phyloP scores from a whole-genome alignment of 257 asterid genomes.

The Jacaranda copaia region DNA sequence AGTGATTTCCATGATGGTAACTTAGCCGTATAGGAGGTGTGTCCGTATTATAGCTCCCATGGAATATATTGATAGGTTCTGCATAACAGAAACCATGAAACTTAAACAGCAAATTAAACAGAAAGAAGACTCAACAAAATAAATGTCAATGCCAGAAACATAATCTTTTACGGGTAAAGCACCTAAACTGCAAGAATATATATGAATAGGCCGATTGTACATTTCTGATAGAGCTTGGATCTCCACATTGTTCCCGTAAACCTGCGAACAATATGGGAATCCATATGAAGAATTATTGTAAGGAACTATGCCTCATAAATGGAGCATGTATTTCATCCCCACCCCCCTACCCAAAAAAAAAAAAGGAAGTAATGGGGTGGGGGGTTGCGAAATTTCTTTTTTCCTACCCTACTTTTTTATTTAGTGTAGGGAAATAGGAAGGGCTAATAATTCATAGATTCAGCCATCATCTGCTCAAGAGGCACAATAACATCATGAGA shows the following conservation, averaged over 20 bases:
- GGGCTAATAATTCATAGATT: background rate
- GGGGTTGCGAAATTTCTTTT: too few relatives aligned
- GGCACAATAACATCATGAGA: background rate
- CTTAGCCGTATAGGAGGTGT: constrained; percentile 92
- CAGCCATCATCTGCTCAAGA: background rate
- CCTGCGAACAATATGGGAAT: constrained; percentile 53
- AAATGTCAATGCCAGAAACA: constrained; percentile 14
- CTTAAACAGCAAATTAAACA: constrained; percentile 31
- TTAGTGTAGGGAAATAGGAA: too few relatives aligned
- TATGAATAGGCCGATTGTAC: constrained; percentile 98
- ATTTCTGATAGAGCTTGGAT: constrained; percentile 95
- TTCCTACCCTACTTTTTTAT: background rate
- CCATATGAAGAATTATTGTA: background rate
- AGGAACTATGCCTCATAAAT: background rate
- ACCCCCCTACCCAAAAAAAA: too few relatives aligned
- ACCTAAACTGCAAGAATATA: constrained; percentile 96
- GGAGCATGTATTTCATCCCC: background rate
- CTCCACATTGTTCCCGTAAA: constrained; percentile 93
- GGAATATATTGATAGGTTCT: constrained; percentile 97
- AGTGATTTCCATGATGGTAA: constrained; percentile 96
- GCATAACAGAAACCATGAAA: constrained; percentile 29
- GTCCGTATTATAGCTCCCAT: constrained; percentile 89
- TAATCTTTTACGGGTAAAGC: constrained; percentile 28
- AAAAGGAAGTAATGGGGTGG: too few relatives aligned
- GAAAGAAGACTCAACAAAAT: background rate